Conservation (phyloP, 2,329 filamentous ascomycete genomes). For the Penicillium sp. region DNA sequence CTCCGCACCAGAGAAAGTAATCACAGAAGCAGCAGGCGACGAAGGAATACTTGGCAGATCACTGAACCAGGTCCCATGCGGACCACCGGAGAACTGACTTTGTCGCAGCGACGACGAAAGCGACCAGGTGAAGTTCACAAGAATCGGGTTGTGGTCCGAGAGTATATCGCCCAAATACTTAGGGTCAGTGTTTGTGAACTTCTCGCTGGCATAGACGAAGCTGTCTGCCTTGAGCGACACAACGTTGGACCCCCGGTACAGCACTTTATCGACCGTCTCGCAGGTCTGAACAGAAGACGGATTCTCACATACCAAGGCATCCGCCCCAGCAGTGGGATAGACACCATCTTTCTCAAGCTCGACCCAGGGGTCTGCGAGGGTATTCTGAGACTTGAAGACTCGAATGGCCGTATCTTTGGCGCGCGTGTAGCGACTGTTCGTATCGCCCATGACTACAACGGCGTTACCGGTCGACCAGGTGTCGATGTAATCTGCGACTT, state of each 20-base stretch:
- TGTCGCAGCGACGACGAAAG: constrained; percentile 47
- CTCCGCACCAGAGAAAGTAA: constrained; percentile 39
- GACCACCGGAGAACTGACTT: constrained; percentile 23
- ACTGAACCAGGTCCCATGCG: constrained; percentile 45
- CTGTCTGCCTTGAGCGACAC: constrained; percentile 45
- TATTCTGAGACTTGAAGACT: constrained; percentile 45
- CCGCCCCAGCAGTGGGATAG: constrained; percentile 37
- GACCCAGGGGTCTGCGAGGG: constrained; percentile 53
- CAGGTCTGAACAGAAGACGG: constrained; percentile 48
- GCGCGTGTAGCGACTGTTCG: constrained; percentile 57
- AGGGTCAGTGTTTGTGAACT: constrained; percentile 50
- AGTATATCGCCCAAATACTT: constrained; percentile 40
- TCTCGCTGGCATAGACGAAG: constrained; percentile 44
- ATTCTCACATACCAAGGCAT: constrained; percentile 46
- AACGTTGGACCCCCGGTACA: constrained; percentile 35
- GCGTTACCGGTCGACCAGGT: constrained; percentile 51
- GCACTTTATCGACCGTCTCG: constrained; percentile 60
- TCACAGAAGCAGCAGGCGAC: constrained; percentile 26
- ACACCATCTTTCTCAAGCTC: constrained; percentile 45
- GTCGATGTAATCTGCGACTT: constrained; percentile 52
- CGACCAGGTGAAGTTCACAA: constrained; percentile 22
- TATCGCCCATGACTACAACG: constrained; percentile 57
- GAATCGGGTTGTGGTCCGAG: constrained; percentile 57
- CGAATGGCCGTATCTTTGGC: constrained; percentile 44
- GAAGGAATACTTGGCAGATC: constrained; percentile 40